Conservation (phyloP, 2,329 filamentous ascomycete genomes). For the Aspergillus oerlinghausenensis region DNA sequence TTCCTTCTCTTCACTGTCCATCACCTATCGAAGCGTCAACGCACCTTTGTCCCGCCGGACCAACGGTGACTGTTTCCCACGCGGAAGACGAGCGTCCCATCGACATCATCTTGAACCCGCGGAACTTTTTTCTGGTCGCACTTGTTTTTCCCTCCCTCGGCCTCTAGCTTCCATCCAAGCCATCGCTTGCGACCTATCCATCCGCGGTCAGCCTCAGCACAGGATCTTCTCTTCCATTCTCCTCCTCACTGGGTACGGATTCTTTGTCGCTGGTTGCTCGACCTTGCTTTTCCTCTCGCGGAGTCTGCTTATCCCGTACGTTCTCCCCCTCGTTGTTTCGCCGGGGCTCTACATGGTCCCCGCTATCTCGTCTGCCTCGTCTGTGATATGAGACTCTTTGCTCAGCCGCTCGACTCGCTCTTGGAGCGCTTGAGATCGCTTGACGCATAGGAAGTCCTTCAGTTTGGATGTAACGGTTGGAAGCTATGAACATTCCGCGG, state of each 20-base stretch:
- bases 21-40: background rate
- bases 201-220: background rate
- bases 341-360: background rate
- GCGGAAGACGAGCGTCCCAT: background rate
- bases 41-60: background rate
- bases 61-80: background rate
- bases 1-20: background rate
- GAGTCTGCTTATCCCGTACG: background rate
- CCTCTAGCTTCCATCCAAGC: slow-evolving; percentile 2
- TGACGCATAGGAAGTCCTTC: background rate
- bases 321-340: background rate
- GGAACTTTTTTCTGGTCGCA: background rate
- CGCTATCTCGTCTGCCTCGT: background rate
- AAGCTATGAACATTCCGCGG: background rate
- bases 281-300: background rate
- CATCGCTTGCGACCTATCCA: slow-evolving; percentile 1
- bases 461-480: background rate
- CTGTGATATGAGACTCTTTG: background rate
- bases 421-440: background rate
- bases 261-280: background rate
- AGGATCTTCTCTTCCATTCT: background rate
- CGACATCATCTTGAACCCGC: background rate
- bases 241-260: background rate
- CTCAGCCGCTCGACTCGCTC: background rate
- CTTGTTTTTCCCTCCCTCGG: slow-evolving; percentile 1